Evolutionary conservation across 1,284 basidiomycete genomes (phyloP).

Genomic region (Austroboletus niveus): DNA sequence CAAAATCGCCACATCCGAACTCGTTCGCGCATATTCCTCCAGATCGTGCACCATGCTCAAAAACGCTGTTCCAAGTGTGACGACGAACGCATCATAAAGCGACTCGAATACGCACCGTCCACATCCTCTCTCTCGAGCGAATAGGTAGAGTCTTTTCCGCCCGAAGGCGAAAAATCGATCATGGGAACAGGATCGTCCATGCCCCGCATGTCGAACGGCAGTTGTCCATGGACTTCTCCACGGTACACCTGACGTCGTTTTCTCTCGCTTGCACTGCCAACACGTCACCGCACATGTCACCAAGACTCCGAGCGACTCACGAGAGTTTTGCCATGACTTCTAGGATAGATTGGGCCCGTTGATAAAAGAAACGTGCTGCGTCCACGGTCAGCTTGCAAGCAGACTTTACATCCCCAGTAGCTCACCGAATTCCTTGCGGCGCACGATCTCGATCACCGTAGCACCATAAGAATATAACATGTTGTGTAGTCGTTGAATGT

Average conservation of each 20-base stretch:
- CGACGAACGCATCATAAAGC: not conserved
- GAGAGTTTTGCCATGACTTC: constrained; percentile 83
- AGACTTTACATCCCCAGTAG: not conserved
- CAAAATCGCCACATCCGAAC: constrained; percentile 44
- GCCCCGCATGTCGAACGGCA: constrained; percentile 75
- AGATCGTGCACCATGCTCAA: constrained; percentile 66
- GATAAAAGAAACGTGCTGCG: constrained; percentile 73
- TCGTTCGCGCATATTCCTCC: constrained; percentile 50
- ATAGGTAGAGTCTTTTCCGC: constrained; percentile 53
- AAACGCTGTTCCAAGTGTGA: constrained; percentile 45
- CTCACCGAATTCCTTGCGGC: constrained; percentile 84
- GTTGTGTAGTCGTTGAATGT: constrained; percentile 84
- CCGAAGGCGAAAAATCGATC: constrained; percentile 74
- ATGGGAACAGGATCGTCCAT: constrained; percentile 75
- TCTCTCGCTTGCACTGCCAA: constrained; percentile 60
- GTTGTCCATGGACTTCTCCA: constrained; percentile 73
- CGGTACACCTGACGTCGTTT: constrained; percentile 78
- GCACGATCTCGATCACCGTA: constrained; percentile 87
- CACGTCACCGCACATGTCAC: not conserved
- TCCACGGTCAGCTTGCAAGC: constrained; percentile 5
- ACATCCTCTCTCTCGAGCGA: constrained; percentile 71
- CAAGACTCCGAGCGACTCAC: constrained; percentile 41
- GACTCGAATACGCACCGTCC: constrained; percentile 49
- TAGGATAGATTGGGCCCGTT: constrained; percentile 72
- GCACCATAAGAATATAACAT: constrained; percentile 94